Conservation (phyloP, 2,329 filamentous ascomycete species). For the Fusarium kyushuense region DNA sequence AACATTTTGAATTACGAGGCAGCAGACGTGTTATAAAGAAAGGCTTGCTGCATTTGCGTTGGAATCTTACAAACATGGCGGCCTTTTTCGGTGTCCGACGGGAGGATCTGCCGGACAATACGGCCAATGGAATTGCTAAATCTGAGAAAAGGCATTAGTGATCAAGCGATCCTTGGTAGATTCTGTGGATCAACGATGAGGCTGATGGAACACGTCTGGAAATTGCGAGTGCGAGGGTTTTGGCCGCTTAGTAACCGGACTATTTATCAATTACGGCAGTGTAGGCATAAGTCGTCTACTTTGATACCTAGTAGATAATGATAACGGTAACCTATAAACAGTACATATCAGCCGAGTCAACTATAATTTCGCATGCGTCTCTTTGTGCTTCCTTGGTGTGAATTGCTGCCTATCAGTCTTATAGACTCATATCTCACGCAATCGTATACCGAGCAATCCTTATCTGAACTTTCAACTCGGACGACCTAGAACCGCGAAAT, state of each 20-base stretch:
- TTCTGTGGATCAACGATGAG: not conserved
- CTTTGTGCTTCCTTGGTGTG: not conserved
- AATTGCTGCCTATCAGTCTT: not conserved
- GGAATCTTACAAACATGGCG: slow-evolving; percentile 1
- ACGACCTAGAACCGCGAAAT: not conserved
- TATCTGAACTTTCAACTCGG: not conserved
- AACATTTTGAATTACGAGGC: not conserved
- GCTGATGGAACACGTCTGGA: not conserved
- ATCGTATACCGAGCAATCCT: too few species aligned
- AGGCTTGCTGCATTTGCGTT: not conserved
- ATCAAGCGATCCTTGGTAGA: not conserved
- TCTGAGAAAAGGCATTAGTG: slow-evolving; percentile 3
- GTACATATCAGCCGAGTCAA: not conserved
- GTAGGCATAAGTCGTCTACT: too few species aligned
- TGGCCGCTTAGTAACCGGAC: slow-evolving; percentile 19
- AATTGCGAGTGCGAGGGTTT: not conserved
- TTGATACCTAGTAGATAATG: not conserved
- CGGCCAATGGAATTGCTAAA: slow-evolving; percentile 7
- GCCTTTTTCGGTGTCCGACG: slow-evolving; percentile 24
- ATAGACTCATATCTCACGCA: not conserved
- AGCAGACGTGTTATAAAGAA: slow-evolving; percentile 3
- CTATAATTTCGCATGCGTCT: not conserved
- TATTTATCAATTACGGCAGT: too few species aligned
- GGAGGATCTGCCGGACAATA: too few species aligned
- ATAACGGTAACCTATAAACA: too few species aligned